A percentile compares a stretch with the other conserved stretches of the same genome.
phyloP scores from a whole-genome alignment of 352 stramenopile species.

The Thalassiosira exigua region DNA sequence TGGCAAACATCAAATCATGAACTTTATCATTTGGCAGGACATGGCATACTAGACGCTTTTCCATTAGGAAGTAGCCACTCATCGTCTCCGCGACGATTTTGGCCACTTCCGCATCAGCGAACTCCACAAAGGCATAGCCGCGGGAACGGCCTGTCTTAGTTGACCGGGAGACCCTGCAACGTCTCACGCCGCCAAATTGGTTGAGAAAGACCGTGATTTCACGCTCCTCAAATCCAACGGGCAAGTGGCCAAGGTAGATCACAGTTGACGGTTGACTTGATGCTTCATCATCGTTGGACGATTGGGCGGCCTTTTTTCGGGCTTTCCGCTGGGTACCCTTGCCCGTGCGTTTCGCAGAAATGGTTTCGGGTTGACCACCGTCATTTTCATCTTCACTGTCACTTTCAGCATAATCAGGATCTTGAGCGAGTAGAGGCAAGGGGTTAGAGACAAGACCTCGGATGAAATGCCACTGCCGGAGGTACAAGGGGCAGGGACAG shows the following conservation, averaged over 20 bases:
- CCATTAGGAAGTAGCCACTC: slow-evolving; percentile 92
- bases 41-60: slow-evolving; percentile 93
- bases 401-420: slow-evolving; percentile 14
- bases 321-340: slow-evolving; percentile 51
- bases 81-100: slow-evolving; percentile 94
- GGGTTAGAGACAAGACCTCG: too few relatives aligned
- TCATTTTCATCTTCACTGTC: slow-evolving; percentile 45
- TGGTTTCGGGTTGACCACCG: slow-evolving; percentile 41
- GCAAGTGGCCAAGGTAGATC: slow-evolving; percentile 96
- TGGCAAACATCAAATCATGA: slow-evolving; percentile 73
- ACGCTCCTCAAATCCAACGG: slow-evolving; percentile 95
- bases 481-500: too few relatives aligned
- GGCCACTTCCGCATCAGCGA: slow-evolving; percentile 91
- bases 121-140: slow-evolving; percentile 97
- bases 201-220: slow-evolving; percentile 95
- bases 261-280: slow-evolving; percentile 85
- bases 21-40: slow-evolving; percentile 89
- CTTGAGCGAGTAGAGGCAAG: neutral
- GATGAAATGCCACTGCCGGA: too few relatives aligned
- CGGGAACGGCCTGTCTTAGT: slow-evolving; percentile 92
- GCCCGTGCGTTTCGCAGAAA: slow-evolving; percentile 44
- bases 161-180: slow-evolving; percentile 92
- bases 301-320: slow-evolving; percentile 67
- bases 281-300: slow-evolving; percentile 30
- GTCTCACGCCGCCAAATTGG: slow-evolving; percentile 93